Evolutionary conservation across 495 filamentous ascomycete genomes (phyloP), one percentile per base, ranked within the genome.

Genomic region (Daldinia decipiens): DNA sequence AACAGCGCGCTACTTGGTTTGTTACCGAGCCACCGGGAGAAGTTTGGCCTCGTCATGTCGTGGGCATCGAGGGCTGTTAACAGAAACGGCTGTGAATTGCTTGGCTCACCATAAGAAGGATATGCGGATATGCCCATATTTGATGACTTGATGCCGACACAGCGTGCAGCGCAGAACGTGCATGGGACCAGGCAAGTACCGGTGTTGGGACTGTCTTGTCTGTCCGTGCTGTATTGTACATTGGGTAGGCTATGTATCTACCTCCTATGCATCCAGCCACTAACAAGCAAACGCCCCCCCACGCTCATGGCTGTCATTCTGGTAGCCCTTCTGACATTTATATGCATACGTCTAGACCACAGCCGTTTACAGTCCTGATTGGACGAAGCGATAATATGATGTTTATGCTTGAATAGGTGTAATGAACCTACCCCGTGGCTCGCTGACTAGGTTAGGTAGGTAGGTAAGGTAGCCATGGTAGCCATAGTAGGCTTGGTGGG

Each of bases 181-280:
- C 50, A 57, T 32, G 43, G 17, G 43, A 40, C 19, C n/a, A 11
- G 54, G 54, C 21, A 57, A 57, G 34, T 57, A 26, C 56, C 38
- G 56, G 36, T n/a, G 26, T 19, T 29, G 38, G 36, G 38, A 43
- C 38, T 31, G 29, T 31, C 26, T 53, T 17, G 19, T 29, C 51
- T 31, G 4, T 5, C 21, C 21, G 54, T 21, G 17, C 24, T 17
- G 56, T 32, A 21, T 13, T 17, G 56, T 32, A 21, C 31, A 32
- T 32, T 2, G 5, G 21, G 31, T 11, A 31, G 29, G 29, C 5
- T 40, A 27, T 24, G 4, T 24, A 24, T 2, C 21, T 24, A 24
- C 21, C 21, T n/a, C 21, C 21, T n/a, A 45, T 59, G 56, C 56
- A 59, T 38, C 38, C 56, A 59, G 13, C 56, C 56, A 32, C n/a